phyloP scores from a whole-genome alignment of 106 monocot genomes.

The Gastrodia elata region DNA sequence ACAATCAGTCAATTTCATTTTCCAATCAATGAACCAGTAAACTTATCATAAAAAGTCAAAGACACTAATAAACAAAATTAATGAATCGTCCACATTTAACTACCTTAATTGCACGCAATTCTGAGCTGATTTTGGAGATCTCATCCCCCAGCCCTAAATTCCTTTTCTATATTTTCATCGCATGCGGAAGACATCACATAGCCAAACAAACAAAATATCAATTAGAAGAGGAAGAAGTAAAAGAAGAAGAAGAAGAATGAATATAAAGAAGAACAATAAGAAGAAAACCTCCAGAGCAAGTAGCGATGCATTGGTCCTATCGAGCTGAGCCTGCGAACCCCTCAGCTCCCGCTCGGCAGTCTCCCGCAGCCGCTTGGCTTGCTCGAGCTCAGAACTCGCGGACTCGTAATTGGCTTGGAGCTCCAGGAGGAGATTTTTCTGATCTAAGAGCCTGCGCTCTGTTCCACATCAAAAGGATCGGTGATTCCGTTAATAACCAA shows the following conservation, averaged over 20 bases:
- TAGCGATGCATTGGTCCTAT: background rate
- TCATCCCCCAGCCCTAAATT: background rate
- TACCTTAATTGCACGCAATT: slow-evolving; percentile 3
- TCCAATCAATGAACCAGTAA: background rate
- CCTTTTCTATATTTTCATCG: background rate
- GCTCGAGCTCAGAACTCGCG: background rate
- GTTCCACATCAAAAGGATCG: background rate
- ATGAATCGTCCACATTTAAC: background rate
- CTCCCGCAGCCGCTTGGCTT: background rate
- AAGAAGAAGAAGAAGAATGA: too few relatives aligned
- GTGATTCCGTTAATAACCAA: background rate
- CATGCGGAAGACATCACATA: background rate
- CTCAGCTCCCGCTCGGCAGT: slow-evolving; percentile 4
- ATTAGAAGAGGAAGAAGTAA: background rate
- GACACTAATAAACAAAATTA: background rate
- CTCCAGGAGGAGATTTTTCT: background rate
- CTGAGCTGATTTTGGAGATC: background rate
- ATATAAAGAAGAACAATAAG: background rate
- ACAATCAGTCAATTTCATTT: background rate
- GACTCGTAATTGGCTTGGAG: background rate
- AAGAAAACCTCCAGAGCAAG: slow-evolving; percentile 1
- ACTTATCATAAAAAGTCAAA: background rate
- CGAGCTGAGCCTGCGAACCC: slow-evolving; percentile 4
- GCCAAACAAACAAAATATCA: background rate
- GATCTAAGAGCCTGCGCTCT: slow-evolving; percentile 6